Evolutionary conservation across 1,139 yeast species (phyloP), one percentile per base, ranked within the genome.

Genomic region (Pichia sp.): DNA sequence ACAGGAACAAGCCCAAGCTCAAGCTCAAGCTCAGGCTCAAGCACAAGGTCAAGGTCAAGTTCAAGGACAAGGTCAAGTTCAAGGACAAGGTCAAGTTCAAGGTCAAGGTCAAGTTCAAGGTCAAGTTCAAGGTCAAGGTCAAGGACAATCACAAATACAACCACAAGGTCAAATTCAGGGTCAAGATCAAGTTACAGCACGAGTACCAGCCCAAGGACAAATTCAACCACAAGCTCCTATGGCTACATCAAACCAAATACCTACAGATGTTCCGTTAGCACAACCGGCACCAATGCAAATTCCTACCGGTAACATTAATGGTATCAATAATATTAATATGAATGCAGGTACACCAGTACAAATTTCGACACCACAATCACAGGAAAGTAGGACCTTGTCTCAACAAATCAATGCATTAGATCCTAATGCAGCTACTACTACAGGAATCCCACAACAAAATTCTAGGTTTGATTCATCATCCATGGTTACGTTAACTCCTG

Each of bases 1-100:
- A 37, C 49, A 48, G 6, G 53, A 51, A 30, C n/a, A n/a, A n/a
- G n/a, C n/a, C n/a, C n/a, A n/a, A n/a, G n/a, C n/a, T n/a, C n/a
- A n/a, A n/a, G n/a, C n/a, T n/a, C n/a, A n/a, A n/a, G n/a, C n/a
- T n/a, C n/a, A n/a, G n/a, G n/a, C n/a, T n/a, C 46, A 39, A 25
- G 46, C 42, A 3, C 57, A 52, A 20, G 61, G 55, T 27, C 64
- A 55, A 33, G 55, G 50, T 33, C 48, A 47, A 20, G 51, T 48
- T 9, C 51, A 42, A 37, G 41, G 42, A 30, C 46, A 41, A 6
- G 37, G 32, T n/a, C n/a, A n/a, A n/a, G n/a, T n/a, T n/a, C n/a
- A n/a, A n/a, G n/a, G n/a, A n/a, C n/a, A n/a, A n/a, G n/a, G n/a
- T n/a, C n/a, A n/a, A n/a, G n/a, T 32, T 11, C 11, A 8, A 10